Base-by-base conservation (phyloP, 2,329 filamentous ascomycete species). In the Blastomyces gilchristii region DNA sequence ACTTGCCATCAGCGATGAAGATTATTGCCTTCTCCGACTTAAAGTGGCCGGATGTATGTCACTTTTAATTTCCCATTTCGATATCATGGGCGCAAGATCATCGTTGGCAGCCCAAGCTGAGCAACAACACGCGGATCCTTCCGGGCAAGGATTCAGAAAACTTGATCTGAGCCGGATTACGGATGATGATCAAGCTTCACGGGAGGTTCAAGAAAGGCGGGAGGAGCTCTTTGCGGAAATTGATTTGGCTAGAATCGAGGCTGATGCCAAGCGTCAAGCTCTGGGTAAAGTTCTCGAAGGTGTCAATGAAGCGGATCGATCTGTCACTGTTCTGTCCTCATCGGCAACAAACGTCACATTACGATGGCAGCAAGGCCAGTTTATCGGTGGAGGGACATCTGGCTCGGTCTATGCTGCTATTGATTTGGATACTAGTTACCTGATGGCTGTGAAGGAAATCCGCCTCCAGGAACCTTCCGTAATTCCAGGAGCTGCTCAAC, bases 361-460 rank as follows among this genome's bases (percentile, higher is more conserved):
- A 78, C 87, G 94, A 67, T 99, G 94, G 94, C 94, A 97, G 74
- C 94, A 97, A 80, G 94, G 94, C n/a, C 91, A 96, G 70, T 99
- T 95, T 72, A 91, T 99, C 53, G 94, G 94, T 60, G 93, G 94
- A 61, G 94, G 94, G 68, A 97, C 93, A 0, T 99, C 99, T 76
- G 94, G 94, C 66, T 96, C 92, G 61, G 94, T 99, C 12, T 99
- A 99, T 71, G 91, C 91, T 43, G 94, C 92, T 43, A 96, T 97
- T 84, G 97, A 99, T 72, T 81, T 99, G 61, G 95, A 99, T 77
- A 93, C 91, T 34, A 93, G 93, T 63, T 91, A 96, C 72, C 78
- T 97, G 65, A 97, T 99, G 93, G 94, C 94, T 2, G 94, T 99
- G 68, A 99, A 99, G 77, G 94, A 99, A 76, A 99, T 99, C 69